Evolutionary conservation across 2,329 filamentous ascomycete genomes (phyloP).

Genomic region (Fusarium brevicatenulatum): DNA sequence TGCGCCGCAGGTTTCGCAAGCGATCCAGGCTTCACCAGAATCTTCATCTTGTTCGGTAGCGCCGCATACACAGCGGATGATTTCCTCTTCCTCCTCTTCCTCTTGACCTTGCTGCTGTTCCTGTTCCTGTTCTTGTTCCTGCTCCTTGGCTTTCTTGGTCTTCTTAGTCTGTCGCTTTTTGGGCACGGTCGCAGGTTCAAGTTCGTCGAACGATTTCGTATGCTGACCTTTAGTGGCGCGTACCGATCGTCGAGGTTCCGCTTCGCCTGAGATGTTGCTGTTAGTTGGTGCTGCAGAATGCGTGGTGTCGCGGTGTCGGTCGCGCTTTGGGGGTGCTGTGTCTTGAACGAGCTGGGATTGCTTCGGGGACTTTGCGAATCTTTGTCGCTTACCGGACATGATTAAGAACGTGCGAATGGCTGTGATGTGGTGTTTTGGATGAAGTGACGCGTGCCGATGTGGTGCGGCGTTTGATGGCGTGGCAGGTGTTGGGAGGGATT

Average conservation of each 20-base stretch:
- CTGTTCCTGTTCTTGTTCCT: constrained; percentile 54
- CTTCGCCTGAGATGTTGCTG: constrained; percentile 53
- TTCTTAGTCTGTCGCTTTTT: constrained; percentile 64
- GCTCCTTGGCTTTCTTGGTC: constrained; percentile 67
- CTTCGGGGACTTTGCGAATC: constrained; percentile 32
- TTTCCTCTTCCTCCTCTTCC: constrained; percentile 66
- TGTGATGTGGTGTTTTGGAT: constrained; percentile 3
- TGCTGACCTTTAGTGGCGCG: constrained; percentile 97
- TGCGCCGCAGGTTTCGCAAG: constrained; percentile 88
- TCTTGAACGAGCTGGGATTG: constrained; percentile 18
- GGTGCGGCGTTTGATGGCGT: constrained; percentile 17
- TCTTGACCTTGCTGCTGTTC: constrained; percentile 63
- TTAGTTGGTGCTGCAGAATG: constrained; percentile 35
- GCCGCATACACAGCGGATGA: constrained; percentile 94
- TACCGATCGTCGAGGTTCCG: constrained; percentile 90
- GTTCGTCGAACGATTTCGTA: constrained; percentile 83
- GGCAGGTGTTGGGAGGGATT: constrained; percentile 30
- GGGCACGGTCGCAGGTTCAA: constrained; percentile 66
- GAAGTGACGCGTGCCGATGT: constrained; percentile 22
- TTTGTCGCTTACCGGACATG: constrained; percentile 52
- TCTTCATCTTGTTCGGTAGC: constrained; percentile 87
- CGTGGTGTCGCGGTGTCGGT: constrained; percentile 13
- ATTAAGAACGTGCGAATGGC: constrained; percentile 17
- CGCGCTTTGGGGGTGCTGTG: constrained; percentile 13
- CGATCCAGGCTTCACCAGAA: constrained; percentile 91